Base-by-base conservation (phyloP, 2,329 filamentous ascomycete genomes). In the Aureobasidium sp. region DNA sequence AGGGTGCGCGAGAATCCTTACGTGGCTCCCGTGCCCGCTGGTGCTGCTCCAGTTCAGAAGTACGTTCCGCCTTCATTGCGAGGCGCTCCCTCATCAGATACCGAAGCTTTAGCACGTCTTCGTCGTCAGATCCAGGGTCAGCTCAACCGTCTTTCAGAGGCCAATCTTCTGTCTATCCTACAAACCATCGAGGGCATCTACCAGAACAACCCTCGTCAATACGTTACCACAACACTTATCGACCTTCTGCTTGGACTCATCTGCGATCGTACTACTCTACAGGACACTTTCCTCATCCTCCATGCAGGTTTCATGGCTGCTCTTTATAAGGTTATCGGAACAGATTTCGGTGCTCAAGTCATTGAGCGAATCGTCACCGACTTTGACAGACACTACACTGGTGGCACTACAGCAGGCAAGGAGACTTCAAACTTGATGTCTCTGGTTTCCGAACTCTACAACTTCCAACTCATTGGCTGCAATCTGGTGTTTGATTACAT, bases 401-500 rank as follows among this genome's bases (percentile, higher is more conserved):
- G 77, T 63, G 89, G 90, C 66, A 78, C 77, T 62, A 72, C 72
- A 61, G 63, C 65, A n/a, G 48, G 70, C 1, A 92, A 92, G 71
- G 82, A 87, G 61, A 80, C 83, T 1, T 82, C 87, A 9, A 96
- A 99, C 72, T 75, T 97, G 47, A 82, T 96, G 34, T 89, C 89
- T 1, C 82, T 97, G 34, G 78, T 97, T 15, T 86, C 92, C 0
- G 87, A 96, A 70, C 80, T 97, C 43, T 99, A 97, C 76, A 92
- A 90, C 55, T 96, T 99, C 71, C 90, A 96, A 69, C 85, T 97
- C 26, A 82, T 97, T 48, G 87, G 89, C 44, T 88, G 87, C 69
- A 88, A 86, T 57, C 81, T 99, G 32, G 81, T 97, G 29, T 97
- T 96, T 70, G 94, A 97, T 73, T 94, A 95, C 70, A 86, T 97